Evolutionary conservation across 2,329 filamentous ascomycete genomes (phyloP).

Genomic region (Podosphaera leucotricha): DNA sequence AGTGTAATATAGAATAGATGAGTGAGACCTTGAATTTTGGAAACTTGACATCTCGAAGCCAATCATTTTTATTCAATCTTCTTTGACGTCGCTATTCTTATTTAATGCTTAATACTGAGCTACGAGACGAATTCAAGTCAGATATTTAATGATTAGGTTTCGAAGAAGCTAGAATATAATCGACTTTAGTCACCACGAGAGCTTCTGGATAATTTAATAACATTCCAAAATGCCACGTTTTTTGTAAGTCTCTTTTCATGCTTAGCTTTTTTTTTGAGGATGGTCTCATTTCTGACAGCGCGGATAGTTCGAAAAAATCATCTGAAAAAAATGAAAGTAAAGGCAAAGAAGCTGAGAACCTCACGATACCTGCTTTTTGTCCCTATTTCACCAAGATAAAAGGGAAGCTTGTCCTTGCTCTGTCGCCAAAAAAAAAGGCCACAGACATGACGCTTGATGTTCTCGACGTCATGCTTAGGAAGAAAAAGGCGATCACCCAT

Average conservation of each 20-base stretch:
- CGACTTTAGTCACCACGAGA: too few relatives aligned
- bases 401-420: conserved; percentile 13
- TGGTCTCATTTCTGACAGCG: neutral
- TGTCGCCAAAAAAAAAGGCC: conserved; percentile 7
- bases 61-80: neutral
- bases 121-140: neutral
- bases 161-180: neutral
- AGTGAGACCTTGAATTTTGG: neutral
- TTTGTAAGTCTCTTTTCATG: neutral
- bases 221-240: neutral
- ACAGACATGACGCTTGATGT: conserved; percentile 5
- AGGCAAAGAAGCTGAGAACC: conserved; percentile 47
- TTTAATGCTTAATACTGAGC: neutral
- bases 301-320: conserved; percentile 40
- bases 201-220: neutral
- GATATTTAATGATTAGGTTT: neutral
- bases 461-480: conserved; percentile 8
- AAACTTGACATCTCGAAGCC: neutral
- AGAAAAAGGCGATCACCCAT: neutral
- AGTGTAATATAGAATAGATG: neutral
- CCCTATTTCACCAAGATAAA: conserved; percentile 14
- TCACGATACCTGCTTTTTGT: conserved; percentile 7
- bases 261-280: neutral
- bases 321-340: conserved; percentile 42
- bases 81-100: neutral